A percentile compares a stretch with the other conserved stretches of the same genome.
These are phyloP conservation scores for Mycosphaerella sp. DNA, from an alignment of 2,329 filamentous ascomycete genomes.

Conservation along the genomic window DNA sequence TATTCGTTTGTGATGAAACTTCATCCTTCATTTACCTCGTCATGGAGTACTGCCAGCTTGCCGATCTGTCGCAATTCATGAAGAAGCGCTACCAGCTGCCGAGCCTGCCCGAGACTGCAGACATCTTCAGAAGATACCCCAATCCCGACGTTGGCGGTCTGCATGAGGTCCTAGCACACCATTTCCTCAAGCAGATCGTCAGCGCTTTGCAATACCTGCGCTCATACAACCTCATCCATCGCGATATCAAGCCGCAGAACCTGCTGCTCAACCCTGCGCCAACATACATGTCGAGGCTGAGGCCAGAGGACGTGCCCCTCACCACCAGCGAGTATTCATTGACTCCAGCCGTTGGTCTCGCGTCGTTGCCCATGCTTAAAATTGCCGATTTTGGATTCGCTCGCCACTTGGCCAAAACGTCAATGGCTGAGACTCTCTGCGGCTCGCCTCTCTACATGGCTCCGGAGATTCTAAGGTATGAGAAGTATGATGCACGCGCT, in stretches of 20 bases:
- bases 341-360: constrained; percentile 71
- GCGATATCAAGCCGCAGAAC: constrained; percentile 97
- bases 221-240: constrained; percentile 80
- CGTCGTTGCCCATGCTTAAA: constrained; percentile 90
- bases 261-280: constrained; percentile 79
- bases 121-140: constrained; percentile 92
- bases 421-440: constrained; percentile 90
- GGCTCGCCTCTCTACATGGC: constrained; percentile 98
- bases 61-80: constrained; percentile 91
- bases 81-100: constrained; percentile 80
- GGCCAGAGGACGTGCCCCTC: constrained; percentile 60
- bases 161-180: constrained; percentile 91
- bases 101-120: constrained; percentile 72
- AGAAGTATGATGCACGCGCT: constrained; percentile 94
- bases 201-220: constrained; percentile 88
- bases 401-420: constrained; percentile 80
- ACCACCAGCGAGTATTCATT: constrained; percentile 75
- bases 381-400: constrained; percentile 99
- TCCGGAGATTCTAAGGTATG: constrained; percentile 91
- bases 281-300: constrained; percentile 59
- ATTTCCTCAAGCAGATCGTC: constrained; percentile 91
- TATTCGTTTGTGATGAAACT: constrained; percentile 90
- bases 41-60: constrained; percentile 97
- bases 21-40: constrained; percentile 86
- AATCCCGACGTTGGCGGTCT: constrained; percentile 76